Conservation (phyloP, 2,329 filamentous ascomycete genomes). For the Triangularia verruculosa region DNA sequence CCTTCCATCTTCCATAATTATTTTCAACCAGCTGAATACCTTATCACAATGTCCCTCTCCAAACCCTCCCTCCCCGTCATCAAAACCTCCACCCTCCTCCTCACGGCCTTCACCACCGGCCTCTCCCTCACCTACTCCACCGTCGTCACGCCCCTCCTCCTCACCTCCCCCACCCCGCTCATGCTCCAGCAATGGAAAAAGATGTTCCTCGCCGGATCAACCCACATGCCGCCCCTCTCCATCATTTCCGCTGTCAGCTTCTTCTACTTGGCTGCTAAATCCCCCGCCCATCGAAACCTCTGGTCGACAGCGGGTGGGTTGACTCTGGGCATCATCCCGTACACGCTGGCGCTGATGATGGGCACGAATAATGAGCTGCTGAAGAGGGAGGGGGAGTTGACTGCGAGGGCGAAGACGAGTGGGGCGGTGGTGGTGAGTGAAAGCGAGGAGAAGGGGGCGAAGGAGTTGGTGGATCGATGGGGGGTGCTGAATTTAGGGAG, state of each 20-base stretch:
- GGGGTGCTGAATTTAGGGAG: constrained; percentile 48
- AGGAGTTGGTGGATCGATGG: constrained; percentile 55
- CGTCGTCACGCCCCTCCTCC: constrained; percentile 49
- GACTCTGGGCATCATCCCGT: constrained; percentile 48
- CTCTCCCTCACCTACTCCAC: constrained; percentile 40
- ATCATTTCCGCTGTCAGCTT: constrained; percentile 42
- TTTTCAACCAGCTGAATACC: not conserved
- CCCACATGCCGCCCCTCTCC: constrained; percentile 39
- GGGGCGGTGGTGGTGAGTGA: constrained; percentile 36
- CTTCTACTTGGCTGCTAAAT: constrained; percentile 43
- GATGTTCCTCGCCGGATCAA: constrained; percentile 39
- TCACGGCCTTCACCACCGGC: constrained; percentile 45
- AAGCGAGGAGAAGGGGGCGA: constrained; percentile 39
- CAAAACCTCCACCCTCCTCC: constrained; percentile 50
- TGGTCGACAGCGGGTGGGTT: constrained; percentile 47
- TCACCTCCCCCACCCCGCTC: constrained; percentile 53
- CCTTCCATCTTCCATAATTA: not conserved
- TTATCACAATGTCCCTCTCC: constrained; percentile 13
- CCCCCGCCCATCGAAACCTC: constrained; percentile 24
- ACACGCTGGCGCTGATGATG: constrained; percentile 46
- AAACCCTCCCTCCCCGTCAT: constrained; percentile 11
- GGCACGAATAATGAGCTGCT: constrained; percentile 48
- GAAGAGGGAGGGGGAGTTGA: constrained; percentile 37
- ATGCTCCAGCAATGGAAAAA: constrained; percentile 54
- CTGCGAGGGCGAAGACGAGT: constrained; percentile 32